These are phyloP conservation scores for Xerocomus amazonicus DNA, from an alignment of 1,284 basidiomycete genomes.

Conservation along the genomic window DNA sequence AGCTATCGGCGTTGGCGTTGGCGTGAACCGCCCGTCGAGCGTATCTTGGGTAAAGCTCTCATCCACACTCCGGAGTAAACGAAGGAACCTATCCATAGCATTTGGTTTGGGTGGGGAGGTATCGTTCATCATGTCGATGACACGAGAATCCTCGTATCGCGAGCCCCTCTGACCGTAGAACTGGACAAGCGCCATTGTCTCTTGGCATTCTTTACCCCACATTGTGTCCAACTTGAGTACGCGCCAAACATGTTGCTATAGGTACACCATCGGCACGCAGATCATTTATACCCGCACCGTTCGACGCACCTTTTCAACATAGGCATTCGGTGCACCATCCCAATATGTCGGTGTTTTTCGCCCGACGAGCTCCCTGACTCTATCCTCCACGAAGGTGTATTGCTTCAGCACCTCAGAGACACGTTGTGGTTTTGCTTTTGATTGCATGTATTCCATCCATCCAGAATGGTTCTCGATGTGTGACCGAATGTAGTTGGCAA, in stretches of 20 bases:
- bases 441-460: slow-evolving; percentile 42
- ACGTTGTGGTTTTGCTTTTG: slow-evolving; percentile 39
- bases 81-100: slow-evolving; percentile 47
- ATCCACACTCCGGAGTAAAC: slow-evolving; percentile 47
- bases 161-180: slow-evolving; percentile 57
- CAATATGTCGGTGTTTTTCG: slow-evolving; percentile 37
- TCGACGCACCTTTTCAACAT: slow-evolving; percentile 36
- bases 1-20: not conserved
- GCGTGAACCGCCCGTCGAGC: slow-evolving; percentile 2
- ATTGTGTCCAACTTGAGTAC: slow-evolving; percentile 46
- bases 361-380: slow-evolving; percentile 42
- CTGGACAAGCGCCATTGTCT: slow-evolving; percentile 47
- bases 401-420: slow-evolving; percentile 42
- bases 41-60: slow-evolving; percentile 18
- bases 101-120: slow-evolving; percentile 39
- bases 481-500: slow-evolving; percentile 39
- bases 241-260: slow-evolving; percentile 51
- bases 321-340: slow-evolving; percentile 29
- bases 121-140: slow-evolving; percentile 50
- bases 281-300: not conserved
- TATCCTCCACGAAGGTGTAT: slow-evolving; percentile 45
- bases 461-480: slow-evolving; percentile 38
- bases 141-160: slow-evolving; percentile 45
- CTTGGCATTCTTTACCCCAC: slow-evolving; percentile 48
- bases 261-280: slow-evolving; percentile 1